A percentile compares a stretch with the other conserved stretches of the same genome.
These are phyloP conservation scores for Phaeotremella skinneri DNA, from an alignment of 768 basidiomycete species.

Conservation along the genomic window DNA sequence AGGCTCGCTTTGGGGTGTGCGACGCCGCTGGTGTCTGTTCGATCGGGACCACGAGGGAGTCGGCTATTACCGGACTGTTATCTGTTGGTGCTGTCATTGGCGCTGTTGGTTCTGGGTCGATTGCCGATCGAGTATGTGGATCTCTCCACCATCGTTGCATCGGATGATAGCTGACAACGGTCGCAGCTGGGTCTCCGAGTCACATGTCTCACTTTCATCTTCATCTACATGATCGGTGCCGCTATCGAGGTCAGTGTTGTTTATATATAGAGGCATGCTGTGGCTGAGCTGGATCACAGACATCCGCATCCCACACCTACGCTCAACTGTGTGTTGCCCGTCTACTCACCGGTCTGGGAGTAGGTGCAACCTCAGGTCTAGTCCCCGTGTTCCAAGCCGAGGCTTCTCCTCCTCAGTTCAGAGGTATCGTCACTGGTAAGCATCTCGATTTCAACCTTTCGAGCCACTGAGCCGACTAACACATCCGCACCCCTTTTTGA, in stretches of 20 bases:
- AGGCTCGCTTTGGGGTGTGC: constrained; percentile 42
- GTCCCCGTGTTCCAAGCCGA: constrained; percentile 47
- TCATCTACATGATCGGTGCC: constrained; percentile 46
- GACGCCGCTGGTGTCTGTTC: constrained; percentile 35
- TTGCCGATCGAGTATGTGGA: constrained; percentile 33
- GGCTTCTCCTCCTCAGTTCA: constrained; percentile 34
- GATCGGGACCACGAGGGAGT: constrained; percentile 43
- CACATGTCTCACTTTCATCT: constrained; percentile 47
- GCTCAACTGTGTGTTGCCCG: constrained; percentile 47
- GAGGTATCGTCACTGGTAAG: constrained; percentile 41
- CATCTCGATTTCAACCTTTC: not conserved
- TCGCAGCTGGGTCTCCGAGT: constrained; percentile 39
- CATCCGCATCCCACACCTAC: constrained; percentile 43
- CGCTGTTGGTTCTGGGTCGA: constrained; percentile 43
- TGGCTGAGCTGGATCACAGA: constrained; percentile 12
- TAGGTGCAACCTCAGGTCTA: constrained; percentile 46
- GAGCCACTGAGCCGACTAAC: too few species aligned
- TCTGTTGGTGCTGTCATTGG: constrained; percentile 48
- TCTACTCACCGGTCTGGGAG: constrained; percentile 44
- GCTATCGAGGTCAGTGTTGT: constrained; percentile 42
- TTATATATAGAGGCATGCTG: not conserved
- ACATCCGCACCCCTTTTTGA: not conserved
- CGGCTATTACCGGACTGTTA: constrained; percentile 47
- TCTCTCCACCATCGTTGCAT: not conserved
- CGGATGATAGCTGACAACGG: not conserved